Percentiles rank a stretch among this genome's conserved stretches.
phyloP scores from a whole-genome alignment of 139 green algal genomes.

The Chlamydomonas eustigma region DNA sequence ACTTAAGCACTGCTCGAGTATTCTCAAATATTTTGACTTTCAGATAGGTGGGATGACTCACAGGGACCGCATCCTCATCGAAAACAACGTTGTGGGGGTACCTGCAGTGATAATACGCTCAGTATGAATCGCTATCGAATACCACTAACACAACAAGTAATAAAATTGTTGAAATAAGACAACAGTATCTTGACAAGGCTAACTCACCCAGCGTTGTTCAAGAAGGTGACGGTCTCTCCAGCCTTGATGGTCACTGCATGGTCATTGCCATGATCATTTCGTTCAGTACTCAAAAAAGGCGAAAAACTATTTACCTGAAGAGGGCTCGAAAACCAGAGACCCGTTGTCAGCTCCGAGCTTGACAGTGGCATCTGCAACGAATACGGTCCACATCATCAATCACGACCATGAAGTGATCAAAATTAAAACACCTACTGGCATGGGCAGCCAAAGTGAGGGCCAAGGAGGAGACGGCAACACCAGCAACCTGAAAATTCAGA shows the following conservation, averaged over 20 bases:
- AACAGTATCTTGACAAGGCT: too few species aligned
- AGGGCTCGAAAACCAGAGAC: constrained; percentile 66
- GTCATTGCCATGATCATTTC: too few species aligned
- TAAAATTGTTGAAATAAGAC: too few species aligned
- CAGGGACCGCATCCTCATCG: constrained; percentile 87
- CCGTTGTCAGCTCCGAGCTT: constrained; percentile 81
- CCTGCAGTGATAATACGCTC: too few species aligned
- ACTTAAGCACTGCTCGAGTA: too few species aligned
- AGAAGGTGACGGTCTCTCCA: constrained; percentile 79
- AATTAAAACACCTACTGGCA: constrained; percentile 24
- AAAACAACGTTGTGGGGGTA: constrained; percentile 92
- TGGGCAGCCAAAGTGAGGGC: constrained; percentile 68
- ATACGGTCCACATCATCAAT: neutral
- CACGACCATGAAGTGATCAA: neutral
- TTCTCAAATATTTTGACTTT: too few species aligned
- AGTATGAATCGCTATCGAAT: too few species aligned
- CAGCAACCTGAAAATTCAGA: constrained; percentile 42
- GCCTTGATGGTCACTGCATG: constrained; percentile 57
- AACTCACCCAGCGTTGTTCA: constrained; percentile 71
- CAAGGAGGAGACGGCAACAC: constrained; percentile 61
- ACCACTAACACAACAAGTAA: too few species aligned
- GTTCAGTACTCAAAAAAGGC: neutral
- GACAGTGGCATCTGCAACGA: constrained; percentile 45
- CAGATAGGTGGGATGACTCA: constrained; percentile 36
- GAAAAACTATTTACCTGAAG: constrained; percentile 21